Base-by-base conservation (phyloP, 371 early-diverging fungal genomes). In the Syncephalastrum sp. region DNA sequence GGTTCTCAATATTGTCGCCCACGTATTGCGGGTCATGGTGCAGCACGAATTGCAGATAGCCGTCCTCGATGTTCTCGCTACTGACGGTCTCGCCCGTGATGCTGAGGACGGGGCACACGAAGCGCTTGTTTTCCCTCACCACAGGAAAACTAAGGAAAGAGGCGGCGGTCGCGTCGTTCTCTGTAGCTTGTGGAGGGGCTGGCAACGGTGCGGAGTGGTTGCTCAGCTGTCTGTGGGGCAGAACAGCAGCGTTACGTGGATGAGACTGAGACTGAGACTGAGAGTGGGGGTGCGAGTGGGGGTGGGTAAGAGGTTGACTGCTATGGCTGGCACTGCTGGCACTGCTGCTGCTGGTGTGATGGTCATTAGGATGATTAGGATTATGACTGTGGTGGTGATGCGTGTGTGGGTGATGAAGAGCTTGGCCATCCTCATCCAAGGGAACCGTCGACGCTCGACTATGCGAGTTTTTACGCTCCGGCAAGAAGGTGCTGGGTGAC, bases 41-140 rank as follows among this genome's bases (percentile, higher is more conserved):
- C 12, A 71, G 42, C 8, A 78, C 64, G 49, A 78, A 78, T 48
- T 78, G 79, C 14, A 78, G 61, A 24, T 78, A 78, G 0, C 79
- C 79, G 27, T 78, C 79, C 17, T 69, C 74, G 33, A 78, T 63
- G 23, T 65, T 78, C 4, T 57, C 63, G 1, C 56, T 53, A n/a
- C 59, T 66, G 4, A 78, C 79, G 42, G 62, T 74, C 8, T 67
- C 67, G 3, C 77, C 74, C 15, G 61, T 68, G 21, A 77, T 64
- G 13, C 25, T 52, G 14, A 58, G 46, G 1, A 50, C 27, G 17
- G 13, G 33, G 19, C 49, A 47, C 42, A 56, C 29, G 23, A 33
- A 33, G 38, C 46, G 16, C 6, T 46, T 46, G 46, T 46, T 46
- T 16, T 46, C 46, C 15, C 16, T 46, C 3, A 46, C 21, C n/a